These are phyloP conservation scores for Aureobasidium sp. DNA, from an alignment of 2,329 filamentous ascomycete species.

Conservation along the genomic window DNA sequence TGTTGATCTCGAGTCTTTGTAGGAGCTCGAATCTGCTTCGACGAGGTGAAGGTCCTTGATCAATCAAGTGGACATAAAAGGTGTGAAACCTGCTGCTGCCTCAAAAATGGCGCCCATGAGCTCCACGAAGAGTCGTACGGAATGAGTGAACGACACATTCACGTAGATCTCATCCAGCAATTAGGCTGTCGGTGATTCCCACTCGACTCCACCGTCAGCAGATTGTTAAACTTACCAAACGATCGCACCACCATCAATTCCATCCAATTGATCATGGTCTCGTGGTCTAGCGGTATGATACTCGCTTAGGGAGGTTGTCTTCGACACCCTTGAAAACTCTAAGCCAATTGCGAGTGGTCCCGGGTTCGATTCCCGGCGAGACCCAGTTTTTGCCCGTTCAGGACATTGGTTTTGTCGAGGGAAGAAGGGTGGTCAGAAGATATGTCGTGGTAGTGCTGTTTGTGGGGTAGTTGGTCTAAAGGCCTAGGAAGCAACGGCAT, in stretches of 20 bases:
- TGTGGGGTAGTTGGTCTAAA: background rate
- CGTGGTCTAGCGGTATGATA: slow-evolving; percentile 16
- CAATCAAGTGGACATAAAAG: no score
- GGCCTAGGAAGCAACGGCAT: no score
- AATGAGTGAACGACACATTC: no score
- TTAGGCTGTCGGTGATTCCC: background rate
- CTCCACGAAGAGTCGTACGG: no score
- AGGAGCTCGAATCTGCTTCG: no score
- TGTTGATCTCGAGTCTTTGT: no score
- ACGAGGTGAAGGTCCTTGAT: no score
- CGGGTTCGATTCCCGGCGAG: slow-evolving; percentile 15
- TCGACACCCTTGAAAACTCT: slow-evolving; percentile 5
- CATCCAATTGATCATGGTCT: background rate
- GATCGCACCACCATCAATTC: background rate
- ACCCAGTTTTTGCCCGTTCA: slow-evolving; percentile 5
- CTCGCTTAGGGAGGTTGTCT: slow-evolving; percentile 10
- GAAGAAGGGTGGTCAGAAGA: no score
- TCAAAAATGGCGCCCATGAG: no score
- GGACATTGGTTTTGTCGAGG: background rate
- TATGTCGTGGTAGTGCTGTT: background rate
- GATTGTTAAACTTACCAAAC: background rate
- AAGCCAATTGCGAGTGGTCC: slow-evolving; percentile 12
- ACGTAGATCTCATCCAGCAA: no score
- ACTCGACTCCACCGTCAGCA: background rate
- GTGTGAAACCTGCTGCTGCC: no score